Evolutionary conservation across 345 rosid species (phyloP), one percentile per base, ranked within the genome.

Genomic region (Alliaria petiolata): DNA sequence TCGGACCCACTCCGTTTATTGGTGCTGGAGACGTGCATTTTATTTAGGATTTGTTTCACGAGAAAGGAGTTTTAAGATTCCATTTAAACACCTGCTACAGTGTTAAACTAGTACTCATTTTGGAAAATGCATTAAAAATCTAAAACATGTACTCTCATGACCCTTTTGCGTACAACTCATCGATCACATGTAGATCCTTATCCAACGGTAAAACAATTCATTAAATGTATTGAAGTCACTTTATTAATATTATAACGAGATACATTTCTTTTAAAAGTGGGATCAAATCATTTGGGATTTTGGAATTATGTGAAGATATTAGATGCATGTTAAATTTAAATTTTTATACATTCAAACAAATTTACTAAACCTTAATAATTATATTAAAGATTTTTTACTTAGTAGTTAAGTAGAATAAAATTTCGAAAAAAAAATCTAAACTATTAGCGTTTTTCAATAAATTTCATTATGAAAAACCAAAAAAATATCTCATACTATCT

Each of bases 101-200:
- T 13, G 11, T 58, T 39, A 7, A 7, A 13, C 44, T 20, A 13
- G 62, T 57, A 57, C 12, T 42, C 25, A 25, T 5, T 40, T 40
- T 22, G 33, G 49, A 25, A 20, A 22, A 14, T 40, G 50, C 14
- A 42, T 42, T 8, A 11, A 31, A 11, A 31, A 16, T 46, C 9
- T 62, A 15, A 17, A 34, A 47, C 45, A 20, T 13, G 57, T 19
- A 34, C 36, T 4, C 55, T 22, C 70, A 46, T 65, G 50, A 56
- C 22, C 30, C 9, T 16, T 22, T 13, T 46, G 59, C 43, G 55
- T 46, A 9, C 56, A 43, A 25, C 59, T 47, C 35, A 65, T 8
- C 10, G 10, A 65, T 56, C 77, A 64, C 77, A 57, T 65, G 77
- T 4, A 44, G 28, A 73, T 73, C 66, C 52, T 28, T 36, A 38